These are phyloP conservation scores for Mariannaea elegans DNA, from an alignment of 2,329 filamentous ascomycete species.

Conservation along the genomic window DNA sequence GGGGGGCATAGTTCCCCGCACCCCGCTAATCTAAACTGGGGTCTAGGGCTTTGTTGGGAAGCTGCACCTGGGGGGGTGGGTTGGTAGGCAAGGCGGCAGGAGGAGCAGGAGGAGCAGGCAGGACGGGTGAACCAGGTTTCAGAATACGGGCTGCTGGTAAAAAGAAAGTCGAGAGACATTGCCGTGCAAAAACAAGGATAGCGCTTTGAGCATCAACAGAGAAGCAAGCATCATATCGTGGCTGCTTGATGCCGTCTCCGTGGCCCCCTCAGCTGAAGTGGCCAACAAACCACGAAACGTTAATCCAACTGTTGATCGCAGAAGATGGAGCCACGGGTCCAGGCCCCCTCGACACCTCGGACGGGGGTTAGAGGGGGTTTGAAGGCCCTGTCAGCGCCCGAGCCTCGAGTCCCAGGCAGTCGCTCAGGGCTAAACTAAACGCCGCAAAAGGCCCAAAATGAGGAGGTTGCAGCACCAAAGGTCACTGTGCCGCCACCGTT, in stretches of 20 bases:
- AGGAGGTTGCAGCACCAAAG: constrained; percentile 7
- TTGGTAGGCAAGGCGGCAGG: neutral
- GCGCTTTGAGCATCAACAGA: too few relatives aligned
- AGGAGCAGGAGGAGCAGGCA: neutral
- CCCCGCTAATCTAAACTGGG: constrained; percentile 34
- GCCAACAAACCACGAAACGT: constrained; percentile 5
- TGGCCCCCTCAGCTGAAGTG: too few relatives aligned
- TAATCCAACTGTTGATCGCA: constrained; percentile 2
- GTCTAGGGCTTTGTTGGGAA: constrained; percentile 26
- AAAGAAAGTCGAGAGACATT: too few relatives aligned
- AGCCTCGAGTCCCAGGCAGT: neutral
- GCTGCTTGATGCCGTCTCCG: neutral
- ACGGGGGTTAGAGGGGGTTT: neutral
- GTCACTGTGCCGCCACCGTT: constrained; percentile 5
- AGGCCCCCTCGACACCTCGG: constrained; percentile 1
- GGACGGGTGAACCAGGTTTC: neutral
- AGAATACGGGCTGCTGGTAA: too few relatives aligned
- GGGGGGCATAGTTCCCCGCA: constrained; percentile 40
- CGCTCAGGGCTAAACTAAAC: neutral
- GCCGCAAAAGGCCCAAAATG: neutral
- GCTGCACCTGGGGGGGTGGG: constrained; percentile 1
- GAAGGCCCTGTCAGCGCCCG: neutral
- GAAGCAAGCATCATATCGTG: neutral
- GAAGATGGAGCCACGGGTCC: neutral
- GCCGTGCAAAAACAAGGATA: too few relatives aligned